Evolutionary conservation across 192 early-diverging fungal genomes (phyloP).

Genomic region (Funneliformis mosseae): DNA sequence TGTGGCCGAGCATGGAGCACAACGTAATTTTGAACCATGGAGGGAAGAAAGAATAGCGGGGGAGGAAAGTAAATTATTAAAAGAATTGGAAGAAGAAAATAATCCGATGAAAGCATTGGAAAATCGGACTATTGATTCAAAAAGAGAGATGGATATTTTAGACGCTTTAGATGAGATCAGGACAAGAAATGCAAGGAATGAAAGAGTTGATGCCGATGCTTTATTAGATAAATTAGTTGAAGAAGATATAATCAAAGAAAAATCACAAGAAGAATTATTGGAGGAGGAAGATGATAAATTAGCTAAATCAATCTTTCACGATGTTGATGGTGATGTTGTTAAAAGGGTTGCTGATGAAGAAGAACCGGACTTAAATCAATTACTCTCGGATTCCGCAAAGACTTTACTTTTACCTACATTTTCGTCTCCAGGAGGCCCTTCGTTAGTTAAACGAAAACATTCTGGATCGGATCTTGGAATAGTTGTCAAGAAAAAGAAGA

Average conservation of each 20-base stretch:
- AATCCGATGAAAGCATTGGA: slow-evolving; percentile 96
- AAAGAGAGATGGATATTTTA: slow-evolving; percentile 96
- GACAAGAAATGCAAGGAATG: slow-evolving; percentile 81
- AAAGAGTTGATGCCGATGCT: slow-evolving; percentile 71
- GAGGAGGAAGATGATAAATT: slow-evolving; percentile 59
- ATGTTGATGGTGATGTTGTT: slow-evolving; percentile 66
- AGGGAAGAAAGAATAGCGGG: slow-evolving; percentile 63
- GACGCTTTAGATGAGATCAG: slow-evolving; percentile 96
- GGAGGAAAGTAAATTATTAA: slow-evolving; percentile 58
- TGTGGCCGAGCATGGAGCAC: slow-evolving; percentile 88
- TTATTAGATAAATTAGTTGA: slow-evolving; percentile 57
- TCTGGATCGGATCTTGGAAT: neutral
- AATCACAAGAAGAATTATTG: slow-evolving; percentile 41
- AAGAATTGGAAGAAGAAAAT: slow-evolving; percentile 83
- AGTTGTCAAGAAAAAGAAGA: neutral
- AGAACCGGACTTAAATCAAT: slow-evolving; percentile 38
- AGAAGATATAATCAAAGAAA: slow-evolving; percentile 42
- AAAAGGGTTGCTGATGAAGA: slow-evolving; percentile 56
- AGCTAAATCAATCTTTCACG: slow-evolving; percentile 65
- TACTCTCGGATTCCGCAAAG: slow-evolving; percentile 35
- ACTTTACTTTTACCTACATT: neutral
- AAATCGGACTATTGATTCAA: slow-evolving; percentile 90
- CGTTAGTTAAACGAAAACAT: neutral
- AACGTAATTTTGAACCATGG: slow-evolving; percentile 96
- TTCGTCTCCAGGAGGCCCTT: neutral